Evolutionary conservation across 176 grass and related monocot genomes (phyloP), one percentile per base, ranked within the genome.

Genomic region (Neostapfia colusana): DNA sequence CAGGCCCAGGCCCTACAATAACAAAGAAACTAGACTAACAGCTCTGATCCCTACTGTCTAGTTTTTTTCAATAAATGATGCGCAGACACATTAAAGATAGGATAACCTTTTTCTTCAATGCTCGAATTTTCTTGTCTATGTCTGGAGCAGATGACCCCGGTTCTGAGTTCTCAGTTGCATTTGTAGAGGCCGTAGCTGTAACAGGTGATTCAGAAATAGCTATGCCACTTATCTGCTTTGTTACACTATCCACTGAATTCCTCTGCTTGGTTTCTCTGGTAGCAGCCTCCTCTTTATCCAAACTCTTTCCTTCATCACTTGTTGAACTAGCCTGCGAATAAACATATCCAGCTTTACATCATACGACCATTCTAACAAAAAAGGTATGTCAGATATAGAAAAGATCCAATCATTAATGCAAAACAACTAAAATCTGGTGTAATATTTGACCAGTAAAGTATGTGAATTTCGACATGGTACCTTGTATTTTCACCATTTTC

Each of bases 31-130:
- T 74, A 49, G 25, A 55, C 23, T 16, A 15, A 31, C 21, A 54
- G 4, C 36, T 35, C 10, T 63, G 15, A n/a, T 16, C 38, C 12
- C 10, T n/a, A n/a, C n/a, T 18, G 17, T 51, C 49, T 51, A 48
- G 51, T 24, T 65, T 57, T 57, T 64, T 10, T 77, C 15, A n/a
- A 51, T 65, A 66, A 65, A 76, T 76, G 67, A 68, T 13, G 51
- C 16, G 10, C 17, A 64, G 49, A 49, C 8, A 65, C 7, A 84
- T 21, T 24, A 34, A 25, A 77, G 15, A 58, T 75, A 55, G 5
- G 16, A 31, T 54, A 62, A 99, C 92, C 95, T 99, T 99, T 67
- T 99, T 99, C 76, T 99, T 99, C 27, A 99, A 72, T 79, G 89
- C 92, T 59, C 95, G 83, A 67, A 99, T 95, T 88, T 88, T 95